Evolutionary conservation across 2,329 filamentous ascomycete species (phyloP).

Genomic region (Neocucurbitaria cava): DNA sequence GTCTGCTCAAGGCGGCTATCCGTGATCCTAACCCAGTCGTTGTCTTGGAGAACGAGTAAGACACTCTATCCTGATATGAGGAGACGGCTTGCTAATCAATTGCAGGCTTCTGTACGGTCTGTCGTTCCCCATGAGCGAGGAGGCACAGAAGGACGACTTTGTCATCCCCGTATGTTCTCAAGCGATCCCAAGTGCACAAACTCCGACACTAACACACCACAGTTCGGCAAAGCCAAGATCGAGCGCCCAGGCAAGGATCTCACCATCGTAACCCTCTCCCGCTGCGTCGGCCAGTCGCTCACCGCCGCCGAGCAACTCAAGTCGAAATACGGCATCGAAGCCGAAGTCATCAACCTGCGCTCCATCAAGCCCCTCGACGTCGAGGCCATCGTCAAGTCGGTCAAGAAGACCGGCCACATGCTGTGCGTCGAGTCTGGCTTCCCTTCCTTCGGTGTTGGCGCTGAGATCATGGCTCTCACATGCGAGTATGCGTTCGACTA

Average conservation of each 20-base stretch:
- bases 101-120: conserved; percentile 83
- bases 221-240: conserved; percentile 98
- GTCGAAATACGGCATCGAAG: conserved; percentile 94
- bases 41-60: conserved; percentile 62
- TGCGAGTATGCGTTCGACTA: conserved; percentile 99
- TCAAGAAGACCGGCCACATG: conserved; percentile 97
- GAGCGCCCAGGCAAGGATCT: conserved; percentile 95
- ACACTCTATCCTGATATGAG: neutral
- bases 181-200: neutral
- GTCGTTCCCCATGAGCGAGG: conserved; percentile 95
- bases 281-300: conserved; percentile 92
- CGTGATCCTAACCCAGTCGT: conserved; percentile 97
- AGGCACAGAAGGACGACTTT: conserved; percentile 94
- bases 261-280: conserved; percentile 92
- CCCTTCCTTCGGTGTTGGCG: conserved; percentile 89
- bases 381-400: conserved; percentile 91
- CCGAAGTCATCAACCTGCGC: conserved; percentile 96
- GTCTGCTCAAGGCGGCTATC: conserved; percentile 95
- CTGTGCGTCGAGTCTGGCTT: conserved; percentile 94
- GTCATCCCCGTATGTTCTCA: conserved; percentile 72
- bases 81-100: conserved; percentile 15
- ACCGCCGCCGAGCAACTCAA: conserved; percentile 89
- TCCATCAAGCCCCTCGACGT: conserved; percentile 97
- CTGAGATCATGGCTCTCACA: conserved; percentile 90
- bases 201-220: conserved; percentile 16